Conservation (phyloP, 306 rosid genomes). For the Vachellia pachyceras region DNA sequence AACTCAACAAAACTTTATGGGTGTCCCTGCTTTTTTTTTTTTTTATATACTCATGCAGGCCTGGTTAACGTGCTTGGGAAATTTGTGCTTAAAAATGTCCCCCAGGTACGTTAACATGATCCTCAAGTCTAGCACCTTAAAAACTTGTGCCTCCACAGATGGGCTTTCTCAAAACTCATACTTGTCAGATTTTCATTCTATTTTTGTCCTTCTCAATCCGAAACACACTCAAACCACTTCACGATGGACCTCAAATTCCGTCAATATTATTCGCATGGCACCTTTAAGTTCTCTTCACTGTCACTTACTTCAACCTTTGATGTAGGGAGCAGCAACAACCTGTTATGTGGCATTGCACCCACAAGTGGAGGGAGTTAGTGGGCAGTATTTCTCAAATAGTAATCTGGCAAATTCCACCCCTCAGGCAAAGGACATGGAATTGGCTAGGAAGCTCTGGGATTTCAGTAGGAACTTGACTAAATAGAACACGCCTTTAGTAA, state of each 20-base stretch:
- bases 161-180: background rate
- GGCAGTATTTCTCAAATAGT: conserved; percentile 64
- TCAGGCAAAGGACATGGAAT: conserved; percentile 44
- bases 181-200: background rate
- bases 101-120: conserved; percentile 60
- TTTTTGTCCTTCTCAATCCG: background rate
- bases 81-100: conserved; percentile 56
- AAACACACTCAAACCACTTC: background rate
- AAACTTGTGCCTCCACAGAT: background rate
- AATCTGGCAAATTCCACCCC: conserved; percentile 52
- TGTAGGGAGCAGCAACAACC: conserved; percentile 89
- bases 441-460: conserved; percentile 84
- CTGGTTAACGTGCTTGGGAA: conserved; percentile 45
- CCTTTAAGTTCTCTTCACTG: background rate
- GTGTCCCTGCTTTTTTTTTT: background rate
- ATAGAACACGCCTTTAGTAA: conserved; percentile 1
- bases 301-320: conserved; percentile 23
- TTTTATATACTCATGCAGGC: conserved; percentile 49
- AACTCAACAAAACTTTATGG: background rate
- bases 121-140: background rate
- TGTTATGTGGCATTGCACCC: conserved; percentile 84
- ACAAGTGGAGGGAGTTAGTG: conserved; percentile 64
- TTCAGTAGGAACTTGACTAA: conserved; percentile 53
- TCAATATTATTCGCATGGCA: background rate
- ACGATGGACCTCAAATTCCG: background rate